These are phyloP conservation scores for Cryomyces minteri DNA, from an alignment of 495 filamentous ascomycete genomes.

Conservation along the genomic window DNA sequence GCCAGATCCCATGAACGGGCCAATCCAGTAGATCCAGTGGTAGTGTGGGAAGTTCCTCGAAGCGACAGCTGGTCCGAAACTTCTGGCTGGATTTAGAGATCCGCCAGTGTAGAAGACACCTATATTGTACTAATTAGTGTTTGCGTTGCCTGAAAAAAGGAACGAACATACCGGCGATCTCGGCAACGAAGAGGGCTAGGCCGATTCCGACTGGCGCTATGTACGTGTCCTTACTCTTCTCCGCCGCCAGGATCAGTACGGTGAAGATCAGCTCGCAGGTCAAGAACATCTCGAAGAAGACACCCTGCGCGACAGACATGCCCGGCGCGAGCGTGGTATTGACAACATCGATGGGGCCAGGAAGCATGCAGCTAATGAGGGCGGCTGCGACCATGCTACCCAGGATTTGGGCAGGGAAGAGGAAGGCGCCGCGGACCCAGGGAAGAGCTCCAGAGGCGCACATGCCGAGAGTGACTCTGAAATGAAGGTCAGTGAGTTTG, in stretches of 20 bases:
- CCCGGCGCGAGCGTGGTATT: conserved; percentile 37
- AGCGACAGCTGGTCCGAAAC: conserved; percentile 7
- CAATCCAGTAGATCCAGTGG: conserved; percentile 15
- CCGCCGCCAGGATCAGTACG: conserved; percentile 63
- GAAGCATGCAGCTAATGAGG: conserved; percentile 39
- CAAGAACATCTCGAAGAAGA: conserved; percentile 66
- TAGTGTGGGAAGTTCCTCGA: conserved; percentile 4
- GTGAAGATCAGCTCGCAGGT: conserved; percentile 58
- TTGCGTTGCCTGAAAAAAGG: background rate
- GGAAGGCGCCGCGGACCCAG: conserved; percentile 25
- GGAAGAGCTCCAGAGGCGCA: conserved; percentile 35
- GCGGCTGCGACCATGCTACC: conserved; percentile 38
- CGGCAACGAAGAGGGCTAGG: conserved; percentile 49
- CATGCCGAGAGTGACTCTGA: conserved; percentile 35
- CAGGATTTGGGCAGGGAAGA: conserved; percentile 34
- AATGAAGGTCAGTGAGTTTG: background rate
- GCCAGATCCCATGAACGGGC: conserved; percentile 4
- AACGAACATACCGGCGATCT: conserved; percentile 36
- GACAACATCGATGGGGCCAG: conserved; percentile 29
- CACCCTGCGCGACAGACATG: conserved; percentile 40
- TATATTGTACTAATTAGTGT: background rate
- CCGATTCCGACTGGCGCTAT: conserved; percentile 66
- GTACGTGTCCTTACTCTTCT: conserved; percentile 61
- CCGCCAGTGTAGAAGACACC: conserved; percentile 18
- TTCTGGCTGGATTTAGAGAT: conserved; percentile 11